phyloP scores from a whole-genome alignment of 1,139 yeast genomes.

The Scheffersomyces insectosa region DNA sequence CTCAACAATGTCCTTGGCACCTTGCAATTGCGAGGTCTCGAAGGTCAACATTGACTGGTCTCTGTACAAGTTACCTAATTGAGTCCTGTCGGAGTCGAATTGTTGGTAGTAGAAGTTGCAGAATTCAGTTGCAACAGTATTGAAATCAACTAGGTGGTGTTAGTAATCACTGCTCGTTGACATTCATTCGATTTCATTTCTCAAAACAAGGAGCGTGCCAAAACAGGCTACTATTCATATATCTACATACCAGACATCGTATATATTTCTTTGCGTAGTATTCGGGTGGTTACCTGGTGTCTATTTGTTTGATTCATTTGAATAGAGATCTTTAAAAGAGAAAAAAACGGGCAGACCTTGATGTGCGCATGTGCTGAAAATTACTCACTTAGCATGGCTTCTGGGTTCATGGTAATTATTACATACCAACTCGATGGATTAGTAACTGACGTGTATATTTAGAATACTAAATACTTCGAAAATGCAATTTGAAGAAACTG shows the following conservation, averaged over 20 bases:
- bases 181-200: too few species aligned
- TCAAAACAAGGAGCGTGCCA: too few species aligned
- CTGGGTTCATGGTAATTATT: too few species aligned
- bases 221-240: neutral
- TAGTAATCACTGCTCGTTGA: constrained; percentile 6
- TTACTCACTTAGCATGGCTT: constrained; percentile 4
- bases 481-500: too few species aligned
- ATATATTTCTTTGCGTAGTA: neutral
- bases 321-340: too few species aligned
- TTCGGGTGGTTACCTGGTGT: too few species aligned
- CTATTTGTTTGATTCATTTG: too few species aligned
- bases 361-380: neutral
- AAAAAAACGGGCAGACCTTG: too few species aligned
- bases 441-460: too few species aligned
- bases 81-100: constrained; percentile 89
- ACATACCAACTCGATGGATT: too few species aligned
- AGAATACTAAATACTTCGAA: too few species aligned
- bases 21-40: constrained; percentile 92
- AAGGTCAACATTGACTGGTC: constrained; percentile 97
- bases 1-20: constrained; percentile 89
- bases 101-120: constrained; percentile 94
- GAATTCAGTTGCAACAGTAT: constrained; percentile 76
- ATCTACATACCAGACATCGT: constrained; percentile 4
- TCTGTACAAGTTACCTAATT: constrained; percentile 92
- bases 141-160: constrained; percentile 56